Percentiles rank a stretch among this genome's conserved stretches.
Evolutionary conservation across 164 flowering plant genomes (phyloP).

Genomic region (Nymphaea colorata): DNA sequence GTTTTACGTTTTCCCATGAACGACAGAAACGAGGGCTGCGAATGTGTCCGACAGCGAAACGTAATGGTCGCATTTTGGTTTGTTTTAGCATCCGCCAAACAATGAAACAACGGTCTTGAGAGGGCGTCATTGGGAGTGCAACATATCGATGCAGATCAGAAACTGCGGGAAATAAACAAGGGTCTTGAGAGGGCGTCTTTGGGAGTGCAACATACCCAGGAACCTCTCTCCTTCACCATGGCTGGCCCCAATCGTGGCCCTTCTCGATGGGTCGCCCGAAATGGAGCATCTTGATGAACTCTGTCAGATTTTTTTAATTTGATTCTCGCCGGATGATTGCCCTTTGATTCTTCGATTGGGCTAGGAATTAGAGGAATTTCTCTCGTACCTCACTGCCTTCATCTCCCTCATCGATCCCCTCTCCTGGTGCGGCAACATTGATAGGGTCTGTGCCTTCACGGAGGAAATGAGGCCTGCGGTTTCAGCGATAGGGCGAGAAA

Average conservation of each 20-base stretch:
- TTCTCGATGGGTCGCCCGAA: slow-evolving; percentile 31
- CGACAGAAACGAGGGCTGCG: too few species aligned
- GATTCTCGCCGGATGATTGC: slow-evolving; percentile 50
- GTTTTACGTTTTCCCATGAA: too few species aligned
- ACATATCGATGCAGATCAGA: too few species aligned
- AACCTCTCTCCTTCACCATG: slow-evolving; percentile 56
- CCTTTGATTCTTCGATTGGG: slow-evolving; percentile 64
- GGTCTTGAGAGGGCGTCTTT: too few species aligned
- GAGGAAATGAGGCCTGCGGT: slow-evolving; percentile 40
- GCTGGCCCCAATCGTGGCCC: slow-evolving; percentile 40
- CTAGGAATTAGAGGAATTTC: slow-evolving; percentile 50
- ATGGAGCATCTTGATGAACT: slow-evolving; percentile 44
- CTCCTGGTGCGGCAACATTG: slow-evolving; percentile 23
- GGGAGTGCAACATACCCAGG: too few species aligned
- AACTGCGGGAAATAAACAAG: too few species aligned
- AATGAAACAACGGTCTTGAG: too few species aligned
- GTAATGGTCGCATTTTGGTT: too few species aligned
- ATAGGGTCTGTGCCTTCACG: slow-evolving; percentile 23
- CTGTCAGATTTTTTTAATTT: slow-evolving; percentile 50
- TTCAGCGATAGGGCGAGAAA: not conserved
- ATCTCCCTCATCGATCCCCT: slow-evolving; percentile 50
- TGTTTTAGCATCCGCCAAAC: too few species aligned
- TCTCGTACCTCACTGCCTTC: slow-evolving; percentile 41
- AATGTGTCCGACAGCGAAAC: too few species aligned
- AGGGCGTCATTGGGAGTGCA: too few species aligned